A percentile compares a stretch with the other conserved stretches of the same genome.
phyloP scores from a whole-genome alignment of 768 basidiomycete genomes.

The Suillus subalutaceus region DNA sequence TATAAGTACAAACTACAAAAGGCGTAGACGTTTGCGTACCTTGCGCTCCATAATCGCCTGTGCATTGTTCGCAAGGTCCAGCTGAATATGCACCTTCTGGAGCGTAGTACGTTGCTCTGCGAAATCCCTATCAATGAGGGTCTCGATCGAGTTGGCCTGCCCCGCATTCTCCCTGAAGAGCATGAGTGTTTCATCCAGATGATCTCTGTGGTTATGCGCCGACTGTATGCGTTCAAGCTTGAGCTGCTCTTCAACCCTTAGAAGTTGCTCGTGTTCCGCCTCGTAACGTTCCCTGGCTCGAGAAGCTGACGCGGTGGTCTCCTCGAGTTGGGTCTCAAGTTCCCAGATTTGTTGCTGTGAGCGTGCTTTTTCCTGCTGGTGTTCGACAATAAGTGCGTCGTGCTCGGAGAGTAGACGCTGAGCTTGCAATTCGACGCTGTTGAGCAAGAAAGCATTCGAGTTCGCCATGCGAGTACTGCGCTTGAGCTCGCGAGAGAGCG shows the following conservation, averaged over 20 bases:
- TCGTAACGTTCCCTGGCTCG: neutral
- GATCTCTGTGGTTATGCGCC: neutral
- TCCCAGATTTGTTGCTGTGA: neutral
- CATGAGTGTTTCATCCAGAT: neutral
- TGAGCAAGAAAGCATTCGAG: slow-evolving; percentile 1
- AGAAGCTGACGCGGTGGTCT: neutral
- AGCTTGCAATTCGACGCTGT: neutral
- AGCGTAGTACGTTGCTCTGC: neutral
- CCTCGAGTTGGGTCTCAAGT: neutral
- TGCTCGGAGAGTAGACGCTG: neutral
- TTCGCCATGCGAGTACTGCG: neutral
- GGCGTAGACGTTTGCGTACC: neutral
- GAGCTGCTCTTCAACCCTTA: neutral
- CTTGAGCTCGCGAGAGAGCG: neutral
- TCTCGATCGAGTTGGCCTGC: neutral
- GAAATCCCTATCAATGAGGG: neutral
- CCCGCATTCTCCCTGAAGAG: neutral
- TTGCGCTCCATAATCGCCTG: neutral
- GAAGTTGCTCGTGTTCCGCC: neutral
- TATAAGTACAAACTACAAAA: neutral
- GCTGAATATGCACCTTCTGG: neutral
- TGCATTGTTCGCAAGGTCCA: neutral
- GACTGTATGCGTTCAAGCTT: neutral
- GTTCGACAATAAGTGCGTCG: neutral
- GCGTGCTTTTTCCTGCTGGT: neutral